Evolutionary conservation across 1,284 basidiomycete species (phyloP), one percentile per base, ranked within the genome.

Genomic region (Gymnopus androsaceus): DNA sequence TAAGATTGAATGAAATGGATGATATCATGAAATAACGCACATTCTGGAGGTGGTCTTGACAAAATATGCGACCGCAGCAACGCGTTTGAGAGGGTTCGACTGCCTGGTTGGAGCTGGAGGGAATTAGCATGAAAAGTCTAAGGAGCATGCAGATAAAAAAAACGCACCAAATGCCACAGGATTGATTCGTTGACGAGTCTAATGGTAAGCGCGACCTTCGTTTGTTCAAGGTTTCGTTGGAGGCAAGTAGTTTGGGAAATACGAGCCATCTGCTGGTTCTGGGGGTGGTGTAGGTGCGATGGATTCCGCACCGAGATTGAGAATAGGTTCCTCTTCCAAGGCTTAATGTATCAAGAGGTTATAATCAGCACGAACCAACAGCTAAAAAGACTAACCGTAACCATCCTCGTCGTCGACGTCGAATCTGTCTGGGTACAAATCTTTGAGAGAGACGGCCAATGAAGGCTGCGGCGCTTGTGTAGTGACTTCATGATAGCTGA

Each of bases 221-320:
- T n/a, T 8, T 28, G 12, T 8, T 45, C 44, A 45, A 28, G n/a
- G n/a, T n/a, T n/a, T n/a, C 25, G 19, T 27, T 44, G 41, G 2
- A 33, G 30, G 28, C 8, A 21, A 5, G 23, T 33, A 47, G 14
- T 19, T 34, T 1, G 45, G 45, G 30, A 33, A 47, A 33, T 47
- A 9, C 4, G 30, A 47, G 28, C 15, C 25, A 28, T 45, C 42
- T n/a, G n/a, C 27, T 5, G 45, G 45, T 21, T 47, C 45, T 33
- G 45, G 45, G 1, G 45, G 45, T 12, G 45, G 45, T 12, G 45
- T 47, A 21, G 45, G 45, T 31, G 45, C 45, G 3, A 34, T 33
- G 14, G 45, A 47, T 33, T 47, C 45, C 11, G 45, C 45, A 19
- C 45, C 45, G 12, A 47, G 45, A 33, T 47, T 47, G 19, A 47